phyloP scores from a whole-genome alignment of 2,329 filamentous ascomycete genomes.

The Akanthomyces muscarius region DNA sequence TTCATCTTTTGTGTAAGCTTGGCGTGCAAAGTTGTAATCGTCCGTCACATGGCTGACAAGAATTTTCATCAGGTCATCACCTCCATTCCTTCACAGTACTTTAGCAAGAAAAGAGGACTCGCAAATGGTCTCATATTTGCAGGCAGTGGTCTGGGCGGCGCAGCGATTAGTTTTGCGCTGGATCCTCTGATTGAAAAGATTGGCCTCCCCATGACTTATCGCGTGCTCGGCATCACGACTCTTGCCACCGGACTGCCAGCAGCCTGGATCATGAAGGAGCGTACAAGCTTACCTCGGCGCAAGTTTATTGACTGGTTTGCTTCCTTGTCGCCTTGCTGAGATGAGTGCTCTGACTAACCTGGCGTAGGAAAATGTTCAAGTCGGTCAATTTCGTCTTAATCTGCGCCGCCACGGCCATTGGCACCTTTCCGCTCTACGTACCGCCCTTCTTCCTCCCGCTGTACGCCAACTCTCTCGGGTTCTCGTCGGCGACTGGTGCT shows the following conservation, averaged over 20 bases:
- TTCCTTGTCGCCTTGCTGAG: not conserved
- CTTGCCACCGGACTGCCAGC: slow-evolving; percentile 52
- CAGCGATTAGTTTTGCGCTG: slow-evolving; percentile 47
- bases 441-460: slow-evolving; percentile 59
- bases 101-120: slow-evolving; percentile 48
- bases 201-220: slow-evolving; percentile 49
- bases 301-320: slow-evolving; percentile 48
- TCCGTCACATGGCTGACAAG: slow-evolving; percentile 27
- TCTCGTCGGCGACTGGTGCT: slow-evolving; percentile 50
- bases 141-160: slow-evolving; percentile 53
- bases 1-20: slow-evolving; percentile 37
- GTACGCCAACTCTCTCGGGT: slow-evolving; percentile 51
- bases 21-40: too few relatives aligned
- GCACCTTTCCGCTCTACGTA: slow-evolving; percentile 57
- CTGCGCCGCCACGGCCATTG: slow-evolving; percentile 51
- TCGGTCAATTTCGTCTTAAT: slow-evolving; percentile 48
- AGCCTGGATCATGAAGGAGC: slow-evolving; percentile 49
- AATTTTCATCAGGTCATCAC: slow-evolving; percentile 35
- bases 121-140: slow-evolving; percentile 53
- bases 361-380: slow-evolving; percentile 45
- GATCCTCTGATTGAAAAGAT: slow-evolving; percentile 43
- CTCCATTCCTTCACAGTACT: slow-evolving; percentile 50
- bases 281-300: slow-evolving; percentile 33
- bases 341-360: slow-evolving; percentile 8
- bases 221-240: slow-evolving; percentile 49